Percentiles rank a stretch among this genome's conserved stretches.
Evolutionary conservation across 495 filamentous ascomycete genomes (phyloP).

Genomic region (Xylaria sp.): DNA sequence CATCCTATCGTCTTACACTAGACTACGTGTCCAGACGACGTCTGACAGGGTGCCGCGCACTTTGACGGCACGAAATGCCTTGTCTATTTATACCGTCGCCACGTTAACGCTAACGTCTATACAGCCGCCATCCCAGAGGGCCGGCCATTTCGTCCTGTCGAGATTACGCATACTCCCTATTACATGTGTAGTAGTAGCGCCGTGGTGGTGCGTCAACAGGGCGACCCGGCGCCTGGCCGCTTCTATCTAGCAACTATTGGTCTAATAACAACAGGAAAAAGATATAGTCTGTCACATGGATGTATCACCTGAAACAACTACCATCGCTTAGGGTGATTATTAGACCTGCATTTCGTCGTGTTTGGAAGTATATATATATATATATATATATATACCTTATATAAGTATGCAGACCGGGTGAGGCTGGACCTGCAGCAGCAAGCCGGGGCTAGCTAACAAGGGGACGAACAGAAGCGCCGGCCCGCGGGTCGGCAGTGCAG

Average conservation of each 20-base stretch:
- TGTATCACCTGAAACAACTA: too few relatives aligned
- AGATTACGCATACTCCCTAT: not conserved
- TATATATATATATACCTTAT: too few relatives aligned
- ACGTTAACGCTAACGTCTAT: too few relatives aligned
- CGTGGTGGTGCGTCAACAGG: not conserved
- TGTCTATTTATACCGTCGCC: not conserved
- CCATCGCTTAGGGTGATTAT: too few relatives aligned
- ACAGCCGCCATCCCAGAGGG: too few relatives aligned
- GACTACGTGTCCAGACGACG: not conserved
- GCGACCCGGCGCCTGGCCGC: not conserved
- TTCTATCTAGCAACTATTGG: not conserved
- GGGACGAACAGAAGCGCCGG: not conserved
- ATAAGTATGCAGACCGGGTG: not conserved
- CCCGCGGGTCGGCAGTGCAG: slow-evolving; percentile 1
- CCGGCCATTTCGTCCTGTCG: not conserved
- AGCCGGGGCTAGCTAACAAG: not conserved
- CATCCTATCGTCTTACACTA: not conserved
- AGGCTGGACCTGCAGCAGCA: slow-evolving; percentile 3
- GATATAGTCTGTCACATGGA: too few relatives aligned
- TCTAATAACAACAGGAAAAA: too few relatives aligned
- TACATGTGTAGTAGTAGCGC: not conserved
- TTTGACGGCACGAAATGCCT: too few relatives aligned
- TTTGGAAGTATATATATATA: not conserved
- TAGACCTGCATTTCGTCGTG: not conserved
- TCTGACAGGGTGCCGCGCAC: not conserved